Evolutionary conservation across 2,329 filamentous ascomycete genomes (phyloP).

Genomic region (Talaromyces sp.): DNA sequence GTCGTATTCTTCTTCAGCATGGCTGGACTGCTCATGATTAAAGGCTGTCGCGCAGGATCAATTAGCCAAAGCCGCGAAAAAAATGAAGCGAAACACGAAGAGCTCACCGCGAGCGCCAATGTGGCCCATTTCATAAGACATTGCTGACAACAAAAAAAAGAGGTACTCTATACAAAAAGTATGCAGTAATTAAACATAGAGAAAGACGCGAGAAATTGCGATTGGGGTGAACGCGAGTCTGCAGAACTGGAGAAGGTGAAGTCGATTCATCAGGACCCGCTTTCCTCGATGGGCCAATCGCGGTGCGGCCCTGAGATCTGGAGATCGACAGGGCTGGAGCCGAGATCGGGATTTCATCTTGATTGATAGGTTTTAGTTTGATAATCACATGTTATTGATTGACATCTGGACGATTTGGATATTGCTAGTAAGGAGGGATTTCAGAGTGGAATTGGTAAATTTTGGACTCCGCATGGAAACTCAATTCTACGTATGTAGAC

Average conservation of each 20-base stretch:
- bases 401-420: too few relatives aligned
- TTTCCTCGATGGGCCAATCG: not conserved
- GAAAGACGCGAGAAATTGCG: not conserved
- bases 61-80: not conserved
- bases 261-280: not conserved
- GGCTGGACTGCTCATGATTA: slow-evolving; percentile 62
- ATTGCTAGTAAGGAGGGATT: not conserved
- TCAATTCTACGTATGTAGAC: not conserved
- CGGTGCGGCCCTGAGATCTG: not conserved
- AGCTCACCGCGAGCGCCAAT: slow-evolving; percentile 9
- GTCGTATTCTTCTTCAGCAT: slow-evolving; percentile 79
- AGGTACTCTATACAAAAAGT: not conserved
- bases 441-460: not conserved
- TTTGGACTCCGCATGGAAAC: not conserved
- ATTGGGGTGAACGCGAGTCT: not conserved
- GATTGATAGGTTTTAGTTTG: not conserved
- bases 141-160: not conserved
- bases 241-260: not conserved
- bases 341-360: not conserved
- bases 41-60: slow-evolving; percentile 48
- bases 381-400: not conserved
- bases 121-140: slow-evolving; percentile 11
- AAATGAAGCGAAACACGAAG: not conserved
- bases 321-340: not conserved
- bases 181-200: not conserved